Conservation (phyloP, 345 rosid species). For the Hypericum perforatum region DNA sequence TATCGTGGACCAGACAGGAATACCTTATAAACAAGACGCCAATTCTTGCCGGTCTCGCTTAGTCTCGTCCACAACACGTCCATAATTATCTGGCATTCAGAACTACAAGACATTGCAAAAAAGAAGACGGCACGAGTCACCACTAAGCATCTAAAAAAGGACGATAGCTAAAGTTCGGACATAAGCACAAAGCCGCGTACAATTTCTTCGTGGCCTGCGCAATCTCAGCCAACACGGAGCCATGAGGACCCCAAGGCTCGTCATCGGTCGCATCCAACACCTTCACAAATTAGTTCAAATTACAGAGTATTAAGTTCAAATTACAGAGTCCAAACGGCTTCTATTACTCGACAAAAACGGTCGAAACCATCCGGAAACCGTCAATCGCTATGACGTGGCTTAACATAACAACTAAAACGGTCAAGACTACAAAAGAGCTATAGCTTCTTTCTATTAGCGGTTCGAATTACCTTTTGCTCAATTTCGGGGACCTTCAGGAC, state of each 20-base stretch:
- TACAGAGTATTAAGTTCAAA: no score
- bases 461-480: conserved; percentile 67
- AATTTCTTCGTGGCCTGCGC: conserved; percentile 87
- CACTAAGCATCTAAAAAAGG: background rate
- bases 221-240: conserved; percentile 84
- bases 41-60: conserved; percentile 81
- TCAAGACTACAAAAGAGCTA: no score
- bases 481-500: conserved; percentile 95
- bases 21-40: conserved; percentile 99
- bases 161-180: conserved; percentile 4
- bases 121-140: conserved; percentile 13
- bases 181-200: conserved; percentile 28
- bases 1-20: conserved; percentile 7
- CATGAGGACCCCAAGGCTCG: conserved; percentile 99
- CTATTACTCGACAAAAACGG: no score
- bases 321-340: no score
- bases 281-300: conserved; percentile 29
- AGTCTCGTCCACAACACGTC: conserved; percentile 89
- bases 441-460: no score
- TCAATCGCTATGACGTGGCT: no score
- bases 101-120: conserved; percentile 35
- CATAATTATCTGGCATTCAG: conserved; percentile 95
- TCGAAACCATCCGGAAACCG: no score
- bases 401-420: no score
- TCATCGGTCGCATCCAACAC: conserved; percentile 95